Evolutionary conservation across 2,329 filamentous ascomycete species (phyloP), one percentile per base, ranked within the genome.

Genomic region (Apiospora pterosperma): DNA sequence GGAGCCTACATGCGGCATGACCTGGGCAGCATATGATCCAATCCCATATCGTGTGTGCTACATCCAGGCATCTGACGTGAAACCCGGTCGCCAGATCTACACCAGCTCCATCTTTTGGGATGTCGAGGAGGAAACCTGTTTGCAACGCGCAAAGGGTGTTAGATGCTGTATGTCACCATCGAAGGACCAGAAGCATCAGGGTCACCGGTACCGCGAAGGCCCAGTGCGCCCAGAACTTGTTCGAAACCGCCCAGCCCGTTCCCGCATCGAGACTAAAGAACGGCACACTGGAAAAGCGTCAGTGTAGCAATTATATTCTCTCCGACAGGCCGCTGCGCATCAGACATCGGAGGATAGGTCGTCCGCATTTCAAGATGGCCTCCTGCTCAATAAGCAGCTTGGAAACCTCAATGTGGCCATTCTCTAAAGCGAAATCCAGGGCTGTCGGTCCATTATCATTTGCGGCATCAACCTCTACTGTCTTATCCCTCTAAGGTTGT

Each of bases 271-370:
- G 73, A 44, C 76, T 69, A 64, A 82, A 83, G 59, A 83, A 83
- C 0, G 76, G 78, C 67, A 77, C 82, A 68, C 80, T 81, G 59
- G 83, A 83, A 4, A 86, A 84, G 69, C 0, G 83, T 83, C 0
- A 85, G 72, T 19, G 84, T 76, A 0, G 83, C 79, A 58, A 86
- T 76, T 0, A 80, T 82, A 69, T 81, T 82, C 82, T n/a, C n/a
- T n/a, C n/a, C n/a, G n/a, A n/a, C n/a, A n/a, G n/a, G n/a, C n/a
- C n/a, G n/a, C n/a, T n/a, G n/a, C n/a, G n/a, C n/a, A n/a, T n/a
- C n/a, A n/a, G n/a, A n/a, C n/a, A n/a, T n/a, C n/a, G n/a, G n/a
- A n/a, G n/a, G n/a, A n/a, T n/a, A n/a, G n/a, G n/a, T n/a, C n/a
- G n/a, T n/a, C n/a, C n/a, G n/a, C n/a, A n/a, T n/a, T n/a, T n/a